Conservation (phyloP, 2,329 filamentous ascomycete species). For the Didymella lethalis region DNA sequence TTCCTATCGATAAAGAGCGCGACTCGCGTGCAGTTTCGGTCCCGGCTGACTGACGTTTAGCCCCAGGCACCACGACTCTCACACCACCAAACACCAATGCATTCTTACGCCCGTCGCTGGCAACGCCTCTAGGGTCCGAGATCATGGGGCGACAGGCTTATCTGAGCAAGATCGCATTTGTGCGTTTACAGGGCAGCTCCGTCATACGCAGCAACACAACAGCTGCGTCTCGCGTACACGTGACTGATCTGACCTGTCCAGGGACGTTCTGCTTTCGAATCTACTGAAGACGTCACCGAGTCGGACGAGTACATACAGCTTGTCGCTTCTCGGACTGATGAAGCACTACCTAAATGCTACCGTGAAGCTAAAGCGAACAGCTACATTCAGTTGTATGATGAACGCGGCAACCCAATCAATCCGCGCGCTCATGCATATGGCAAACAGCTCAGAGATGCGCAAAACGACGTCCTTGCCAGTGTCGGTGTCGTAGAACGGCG, state of each 20-base stretch:
- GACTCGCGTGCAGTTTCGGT: background rate
- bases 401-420: slow-evolving; percentile 55
- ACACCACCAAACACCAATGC: background rate
- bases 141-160: slow-evolving; percentile 50
- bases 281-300: slow-evolving; percentile 33
- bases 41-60: slow-evolving; percentile 8
- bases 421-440: slow-evolving; percentile 51
- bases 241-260: slow-evolving; percentile 32
- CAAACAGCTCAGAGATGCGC: slow-evolving; percentile 53
- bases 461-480: slow-evolving; percentile 58
- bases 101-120: background rate
- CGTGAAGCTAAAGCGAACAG: slow-evolving; percentile 36
- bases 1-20: slow-evolving; percentile 47
- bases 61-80: slow-evolving; percentile 9
- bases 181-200: slow-evolving; percentile 21
- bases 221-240: background rate
- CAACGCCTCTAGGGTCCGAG: background rate
- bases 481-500: slow-evolving; percentile 58
- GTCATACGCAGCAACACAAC: background rate
- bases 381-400: slow-evolving; percentile 54
- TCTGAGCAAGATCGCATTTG: slow-evolving; percentile 49
- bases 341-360: slow-evolving; percentile 29
- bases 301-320: slow-evolving; percentile 43
- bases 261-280: slow-evolving; percentile 54
- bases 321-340: slow-evolving; percentile 34